These are phyloP conservation scores for Colletotrichum limetticola DNA, from an alignment of 2,329 filamentous ascomycete species.

Conservation along the genomic window DNA sequence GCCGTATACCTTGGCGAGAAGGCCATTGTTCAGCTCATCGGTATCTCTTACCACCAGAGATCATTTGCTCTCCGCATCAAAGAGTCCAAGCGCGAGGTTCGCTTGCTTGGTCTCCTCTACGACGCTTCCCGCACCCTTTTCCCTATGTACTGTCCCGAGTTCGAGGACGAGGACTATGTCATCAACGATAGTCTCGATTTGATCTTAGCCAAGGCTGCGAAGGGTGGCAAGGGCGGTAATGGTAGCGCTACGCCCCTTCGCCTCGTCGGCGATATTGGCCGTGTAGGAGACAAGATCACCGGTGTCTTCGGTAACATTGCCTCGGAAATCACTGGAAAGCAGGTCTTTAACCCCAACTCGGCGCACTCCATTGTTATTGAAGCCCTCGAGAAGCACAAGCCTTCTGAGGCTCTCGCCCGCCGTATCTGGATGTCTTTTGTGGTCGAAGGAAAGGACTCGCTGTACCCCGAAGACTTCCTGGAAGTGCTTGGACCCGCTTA, in stretches of 20 bases:
- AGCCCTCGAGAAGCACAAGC: slow-evolving; percentile 84
- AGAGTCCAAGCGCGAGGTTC: slow-evolving; percentile 87
- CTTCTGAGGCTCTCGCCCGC: slow-evolving; percentile 91
- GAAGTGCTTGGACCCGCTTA: slow-evolving; percentile 86
- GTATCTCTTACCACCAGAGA: slow-evolving; percentile 85
- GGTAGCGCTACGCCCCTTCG: slow-evolving; percentile 82
- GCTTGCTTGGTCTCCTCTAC: slow-evolving; percentile 85
- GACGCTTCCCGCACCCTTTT: slow-evolving; percentile 91
- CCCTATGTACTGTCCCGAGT: slow-evolving; percentile 91
- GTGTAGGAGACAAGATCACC: slow-evolving; percentile 92
- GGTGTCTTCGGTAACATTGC: slow-evolving; percentile 93
- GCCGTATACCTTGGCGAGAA: slow-evolving; percentile 82
- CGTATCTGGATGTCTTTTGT: slow-evolving; percentile 99
- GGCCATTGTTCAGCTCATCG: slow-evolving; percentile 82
- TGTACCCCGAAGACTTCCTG: slow-evolving; percentile 83
- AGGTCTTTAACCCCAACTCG: slow-evolving; percentile 92
- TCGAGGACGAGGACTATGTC: slow-evolving; percentile 89
- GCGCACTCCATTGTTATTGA: slow-evolving; percentile 90
- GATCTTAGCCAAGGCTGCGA: slow-evolving; percentile 63
- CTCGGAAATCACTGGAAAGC: slow-evolving; percentile 93
- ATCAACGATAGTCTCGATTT: slow-evolving; percentile 88
- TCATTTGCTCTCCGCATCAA: slow-evolving; percentile 87
- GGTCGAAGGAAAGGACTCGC: slow-evolving; percentile 83
- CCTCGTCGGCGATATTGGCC: slow-evolving; percentile 80
- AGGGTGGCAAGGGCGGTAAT: slow-evolving; percentile 57